Evolutionary conservation across 345 rosid genomes (phyloP).

Genomic region (Balakata baccata): DNA sequence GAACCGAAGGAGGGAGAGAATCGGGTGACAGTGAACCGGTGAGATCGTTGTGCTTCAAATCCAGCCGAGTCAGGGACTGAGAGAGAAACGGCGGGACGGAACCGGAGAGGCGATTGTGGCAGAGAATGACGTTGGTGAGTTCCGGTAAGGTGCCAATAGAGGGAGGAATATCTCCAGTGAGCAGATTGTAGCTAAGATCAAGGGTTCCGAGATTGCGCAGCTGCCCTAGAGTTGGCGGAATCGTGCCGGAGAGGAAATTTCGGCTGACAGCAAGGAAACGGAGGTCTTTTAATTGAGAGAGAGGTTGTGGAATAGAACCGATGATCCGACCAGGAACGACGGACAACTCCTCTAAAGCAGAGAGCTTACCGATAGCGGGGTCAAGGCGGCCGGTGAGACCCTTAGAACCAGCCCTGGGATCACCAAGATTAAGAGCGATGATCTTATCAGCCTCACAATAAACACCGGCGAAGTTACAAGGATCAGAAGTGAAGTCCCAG

Average conservation of each 20-base stretch:
- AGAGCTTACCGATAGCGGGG: constrained; percentile 76
- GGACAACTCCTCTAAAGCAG: constrained; percentile 67
- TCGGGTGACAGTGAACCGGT: constrained; percentile 53
- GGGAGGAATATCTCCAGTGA: constrained; percentile 59
- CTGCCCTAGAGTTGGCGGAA: constrained; percentile 66
- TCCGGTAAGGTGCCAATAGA: constrained; percentile 66
- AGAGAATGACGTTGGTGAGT: constrained; percentile 69
- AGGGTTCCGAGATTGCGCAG: constrained; percentile 61
- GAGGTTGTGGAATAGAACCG: constrained; percentile 61
- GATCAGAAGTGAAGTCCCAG: constrained; percentile 95
- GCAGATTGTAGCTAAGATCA: constrained; percentile 85
- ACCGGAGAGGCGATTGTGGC: constrained; percentile 80
- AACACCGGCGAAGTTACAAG: constrained; percentile 87
- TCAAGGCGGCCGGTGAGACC: constrained; percentile 73
- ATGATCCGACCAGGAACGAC: constrained; percentile 77
- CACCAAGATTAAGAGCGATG: constrained; percentile 70
- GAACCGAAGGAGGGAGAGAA: constrained; percentile 65
- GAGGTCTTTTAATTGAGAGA: constrained; percentile 56
- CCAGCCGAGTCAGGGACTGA: constrained; percentile 59
- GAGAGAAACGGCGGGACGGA: constrained; percentile 72
- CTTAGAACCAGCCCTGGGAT: constrained; percentile 75
- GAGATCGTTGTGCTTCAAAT: constrained; percentile 74
- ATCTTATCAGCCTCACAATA: constrained; percentile 69
- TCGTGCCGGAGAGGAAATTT: constrained; percentile 62
- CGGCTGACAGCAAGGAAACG: constrained; percentile 75